Evolutionary conservation across 305 asterid species (phyloP).

Genomic region (Fraxinus latifolia): DNA sequence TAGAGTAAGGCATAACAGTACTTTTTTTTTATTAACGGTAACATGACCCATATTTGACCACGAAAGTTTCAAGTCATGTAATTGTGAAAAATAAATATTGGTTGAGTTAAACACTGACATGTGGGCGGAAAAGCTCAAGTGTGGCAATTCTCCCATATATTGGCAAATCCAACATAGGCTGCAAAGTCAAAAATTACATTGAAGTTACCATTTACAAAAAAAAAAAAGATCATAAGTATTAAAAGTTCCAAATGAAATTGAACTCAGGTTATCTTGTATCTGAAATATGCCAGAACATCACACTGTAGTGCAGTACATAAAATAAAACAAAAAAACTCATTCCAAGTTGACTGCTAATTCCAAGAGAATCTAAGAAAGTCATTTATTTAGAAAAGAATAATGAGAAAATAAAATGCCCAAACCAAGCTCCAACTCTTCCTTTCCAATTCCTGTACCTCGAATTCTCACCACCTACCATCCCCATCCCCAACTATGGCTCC

Average conservation of each 20-base stretch:
- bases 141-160: slow-evolving; percentile 98
- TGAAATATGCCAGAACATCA: background rate
- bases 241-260: background rate
- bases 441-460: background rate
- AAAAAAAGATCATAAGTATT: background rate
- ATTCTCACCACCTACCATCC: background rate
- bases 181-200: slow-evolving; percentile 30
- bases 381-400: background rate
- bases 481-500: background rate
- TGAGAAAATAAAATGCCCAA: background rate
- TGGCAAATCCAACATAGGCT: slow-evolving; percentile 98
- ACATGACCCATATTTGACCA: background rate
- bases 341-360: background rate
- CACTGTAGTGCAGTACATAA: background rate
- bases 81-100: background rate
- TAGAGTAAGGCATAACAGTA: background rate
- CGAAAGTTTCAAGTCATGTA: background rate
- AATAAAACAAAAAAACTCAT: background rate
- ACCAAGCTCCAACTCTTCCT: background rate
- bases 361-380: background rate
- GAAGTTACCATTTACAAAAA: slow-evolving; percentile 7
- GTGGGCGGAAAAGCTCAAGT: slow-evolving; percentile 95
- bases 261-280: background rate
- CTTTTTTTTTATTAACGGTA: background rate
- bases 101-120: slow-evolving; percentile 50